These are phyloP conservation scores for Ceratobasidium sp. DNA, from an alignment of 1,284 basidiomycete genomes.

Conservation along the genomic window DNA sequence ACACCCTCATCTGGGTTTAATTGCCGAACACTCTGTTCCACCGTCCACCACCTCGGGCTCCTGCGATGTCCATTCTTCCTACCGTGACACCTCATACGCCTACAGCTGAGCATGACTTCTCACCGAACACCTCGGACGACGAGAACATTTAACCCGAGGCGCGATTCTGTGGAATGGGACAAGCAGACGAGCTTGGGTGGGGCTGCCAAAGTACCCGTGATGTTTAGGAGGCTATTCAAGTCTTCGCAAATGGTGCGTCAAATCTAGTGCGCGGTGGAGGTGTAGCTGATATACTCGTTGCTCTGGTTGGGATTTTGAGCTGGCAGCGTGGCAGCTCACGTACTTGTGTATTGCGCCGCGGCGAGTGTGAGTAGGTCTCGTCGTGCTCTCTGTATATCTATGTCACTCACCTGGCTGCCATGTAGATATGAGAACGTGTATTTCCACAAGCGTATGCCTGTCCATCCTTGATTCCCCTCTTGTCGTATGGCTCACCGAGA, in stretches of 20 bases:
- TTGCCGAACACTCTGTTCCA: too few species aligned
- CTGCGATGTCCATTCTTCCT: too few species aligned
- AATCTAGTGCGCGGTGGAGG: conserved; percentile 48
- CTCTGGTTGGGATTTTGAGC: neutral
- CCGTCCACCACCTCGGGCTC: too few species aligned
- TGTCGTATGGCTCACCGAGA: neutral
- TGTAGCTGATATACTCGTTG: neutral
- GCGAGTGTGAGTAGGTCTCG: conserved; percentile 64
- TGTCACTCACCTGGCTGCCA: neutral
- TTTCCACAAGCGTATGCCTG: conserved; percentile 82
- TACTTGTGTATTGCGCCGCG: conserved; percentile 84
- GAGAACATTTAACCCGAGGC: too few species aligned
- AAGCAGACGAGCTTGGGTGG: too few species aligned
- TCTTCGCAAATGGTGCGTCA: conserved; percentile 83
- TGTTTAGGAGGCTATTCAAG: conserved; percentile 66
- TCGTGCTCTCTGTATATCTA: conserved; percentile 1
- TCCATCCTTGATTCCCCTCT: too few species aligned
- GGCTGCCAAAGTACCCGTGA: too few species aligned
- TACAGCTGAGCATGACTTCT: too few species aligned
- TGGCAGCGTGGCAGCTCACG: conserved; percentile 90
- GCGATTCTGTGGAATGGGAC: too few species aligned
- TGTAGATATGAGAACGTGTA: conserved; percentile 87
- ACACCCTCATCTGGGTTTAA: too few species aligned
- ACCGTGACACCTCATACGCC: too few species aligned
- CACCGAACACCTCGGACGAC: too few species aligned